phyloP scores from a whole-genome alignment of 164 flowering plant species.

The Taxillus chinensis region DNA sequence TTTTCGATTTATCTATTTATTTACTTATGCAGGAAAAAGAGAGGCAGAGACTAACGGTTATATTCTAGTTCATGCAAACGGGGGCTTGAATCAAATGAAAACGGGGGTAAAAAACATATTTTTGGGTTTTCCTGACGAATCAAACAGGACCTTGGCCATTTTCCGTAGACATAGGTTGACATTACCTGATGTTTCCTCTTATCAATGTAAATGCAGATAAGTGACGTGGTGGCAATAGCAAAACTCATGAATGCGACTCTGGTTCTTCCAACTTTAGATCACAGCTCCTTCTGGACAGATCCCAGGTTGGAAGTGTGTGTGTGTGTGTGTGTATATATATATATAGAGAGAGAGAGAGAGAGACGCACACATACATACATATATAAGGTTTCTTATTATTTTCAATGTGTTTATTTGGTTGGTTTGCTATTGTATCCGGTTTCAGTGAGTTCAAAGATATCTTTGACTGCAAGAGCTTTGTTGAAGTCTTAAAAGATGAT shows the following conservation, averaged over 20 bases:
- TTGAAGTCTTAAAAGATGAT: conserved; percentile 27
- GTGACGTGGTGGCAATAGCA: conserved; percentile 52
- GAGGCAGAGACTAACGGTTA: conserved; percentile 25
- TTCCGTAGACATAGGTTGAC: neutral
- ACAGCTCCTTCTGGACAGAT: conserved; percentile 49
- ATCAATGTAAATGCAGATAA: conserved; percentile 27
- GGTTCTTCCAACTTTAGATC: conserved; percentile 38
- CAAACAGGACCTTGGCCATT: neutral
- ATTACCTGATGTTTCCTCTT: neutral
- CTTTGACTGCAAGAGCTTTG: conserved; percentile 31
- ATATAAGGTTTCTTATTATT: neutral
- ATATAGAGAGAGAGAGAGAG: too few species aligned
- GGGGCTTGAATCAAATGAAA: conserved; percentile 55
- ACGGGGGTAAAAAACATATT: conserved; percentile 23
- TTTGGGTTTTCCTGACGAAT: neutral
- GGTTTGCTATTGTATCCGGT: neutral
- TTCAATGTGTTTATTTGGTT: neutral
- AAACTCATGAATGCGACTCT: conserved; percentile 43
- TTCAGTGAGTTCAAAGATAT: conserved; percentile 52
- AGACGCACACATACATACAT: neutral
- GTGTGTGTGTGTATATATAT: too few species aligned
- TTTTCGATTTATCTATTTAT: neutral
- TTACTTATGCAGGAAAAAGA: conserved; percentile 8
- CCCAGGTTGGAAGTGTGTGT: conserved; percentile 23
- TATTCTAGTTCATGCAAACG: conserved; percentile 34